A percentile compares a stretch with the other conserved stretches of the same genome.
phyloP scores from a whole-genome alignment of 2,329 filamentous ascomycete species.

The Canariomyces notabilis region DNA sequence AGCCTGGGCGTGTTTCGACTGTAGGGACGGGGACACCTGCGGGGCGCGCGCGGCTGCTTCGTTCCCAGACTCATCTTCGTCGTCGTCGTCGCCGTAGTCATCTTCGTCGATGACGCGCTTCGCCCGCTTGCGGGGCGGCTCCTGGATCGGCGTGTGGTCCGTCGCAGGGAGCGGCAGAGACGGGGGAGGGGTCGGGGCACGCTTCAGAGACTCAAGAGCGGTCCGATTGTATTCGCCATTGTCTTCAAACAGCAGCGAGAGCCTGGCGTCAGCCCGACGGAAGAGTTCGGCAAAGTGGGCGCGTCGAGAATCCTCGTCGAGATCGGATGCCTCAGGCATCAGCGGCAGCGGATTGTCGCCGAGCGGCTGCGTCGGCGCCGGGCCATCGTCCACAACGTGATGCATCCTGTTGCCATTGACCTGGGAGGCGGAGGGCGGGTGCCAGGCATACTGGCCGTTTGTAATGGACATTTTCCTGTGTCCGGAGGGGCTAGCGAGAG shows the following conservation, averaged over 20 bases:
- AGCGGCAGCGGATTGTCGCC: constrained; percentile 40
- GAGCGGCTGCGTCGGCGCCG: constrained; percentile 46
- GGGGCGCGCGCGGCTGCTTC: constrained; percentile 47
- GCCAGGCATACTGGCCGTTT: constrained; percentile 63
- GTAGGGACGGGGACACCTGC: constrained; percentile 44
- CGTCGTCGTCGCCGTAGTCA: constrained; percentile 80
- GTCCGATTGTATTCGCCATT: constrained; percentile 49
- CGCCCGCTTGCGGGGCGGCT: constrained; percentile 66
- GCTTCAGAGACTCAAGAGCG: constrained; percentile 50
- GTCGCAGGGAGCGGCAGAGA: constrained; percentile 49
- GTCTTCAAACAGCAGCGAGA: constrained; percentile 67
- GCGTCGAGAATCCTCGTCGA: constrained; percentile 66
- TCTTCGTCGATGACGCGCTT: constrained; percentile 77
- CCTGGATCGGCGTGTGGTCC: constrained; percentile 53
- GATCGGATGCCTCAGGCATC: constrained; percentile 60
- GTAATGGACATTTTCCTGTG: constrained; percentile 57
- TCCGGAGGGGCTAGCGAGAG: constrained; percentile 46
- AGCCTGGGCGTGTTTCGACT: constrained; percentile 44
- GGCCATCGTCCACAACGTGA: constrained; percentile 57
- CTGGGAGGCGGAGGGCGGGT: constrained; percentile 49
- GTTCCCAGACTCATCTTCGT: constrained; percentile 58
- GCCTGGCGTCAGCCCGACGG: constrained; percentile 68
- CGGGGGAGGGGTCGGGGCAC: constrained; percentile 32
- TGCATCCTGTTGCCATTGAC: constrained; percentile 45
- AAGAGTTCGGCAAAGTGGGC: constrained; percentile 73